Conservation (phyloP, 2,329 filamentous ascomycete species). For the Pseudogymnoascus sp. region DNA sequence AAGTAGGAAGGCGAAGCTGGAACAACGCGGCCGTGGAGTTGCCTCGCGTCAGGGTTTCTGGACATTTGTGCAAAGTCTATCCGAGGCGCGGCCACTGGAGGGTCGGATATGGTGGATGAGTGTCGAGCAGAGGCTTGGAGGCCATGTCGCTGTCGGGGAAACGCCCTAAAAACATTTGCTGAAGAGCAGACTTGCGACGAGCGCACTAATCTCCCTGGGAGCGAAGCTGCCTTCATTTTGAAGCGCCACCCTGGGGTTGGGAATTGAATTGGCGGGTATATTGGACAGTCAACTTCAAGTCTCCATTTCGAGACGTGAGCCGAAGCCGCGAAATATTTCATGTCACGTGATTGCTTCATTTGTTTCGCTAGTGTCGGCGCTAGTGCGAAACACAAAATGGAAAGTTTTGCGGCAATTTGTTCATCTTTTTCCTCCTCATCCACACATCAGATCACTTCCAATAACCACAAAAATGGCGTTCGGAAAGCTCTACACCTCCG, state of each 20-base stretch:
- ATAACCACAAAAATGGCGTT: constrained; percentile 65
- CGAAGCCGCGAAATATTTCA: constrained; percentile 8
- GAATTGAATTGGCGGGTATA: constrained; percentile 8
- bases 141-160: background rate
- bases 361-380: constrained; percentile 1
- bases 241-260: constrained; percentile 10
- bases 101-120: constrained; percentile 23
- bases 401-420: constrained; percentile 5
- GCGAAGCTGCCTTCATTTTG: constrained; percentile 27
- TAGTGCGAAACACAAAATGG: constrained; percentile 4
- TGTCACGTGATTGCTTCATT: background rate
- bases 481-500: constrained; percentile 89
- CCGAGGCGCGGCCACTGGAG: constrained; percentile 35
- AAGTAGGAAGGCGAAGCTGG: constrained; percentile 93
- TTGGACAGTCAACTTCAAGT: background rate
- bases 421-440: constrained; percentile 7
- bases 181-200: constrained; percentile 4
- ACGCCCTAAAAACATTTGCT: background rate
- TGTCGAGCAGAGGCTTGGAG: constrained; percentile 16
- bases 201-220: constrained; percentile 20
- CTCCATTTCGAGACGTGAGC: background rate
- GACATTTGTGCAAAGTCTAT: constrained; percentile 32
- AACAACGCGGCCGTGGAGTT: constrained; percentile 59
- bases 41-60: constrained; percentile 22
- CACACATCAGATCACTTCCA: constrained; percentile 7